phyloP scores from a whole-genome alignment of 768 basidiomycete species.

The Candolleomyces eurysporus region DNA sequence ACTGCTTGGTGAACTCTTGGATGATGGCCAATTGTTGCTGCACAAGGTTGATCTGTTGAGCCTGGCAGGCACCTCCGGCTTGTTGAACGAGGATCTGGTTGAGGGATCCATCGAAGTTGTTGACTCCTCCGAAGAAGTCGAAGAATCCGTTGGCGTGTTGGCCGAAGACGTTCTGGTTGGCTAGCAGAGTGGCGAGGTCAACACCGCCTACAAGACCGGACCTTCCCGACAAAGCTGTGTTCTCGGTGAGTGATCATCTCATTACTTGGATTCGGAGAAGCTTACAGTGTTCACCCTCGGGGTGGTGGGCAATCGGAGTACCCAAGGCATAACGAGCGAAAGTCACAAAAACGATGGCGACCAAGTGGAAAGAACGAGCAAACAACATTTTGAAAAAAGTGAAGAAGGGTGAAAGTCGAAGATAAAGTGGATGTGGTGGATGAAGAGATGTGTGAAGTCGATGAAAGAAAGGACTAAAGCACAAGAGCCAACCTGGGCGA shows the following conservation, averaged over 20 bases:
- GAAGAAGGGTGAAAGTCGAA: neutral
- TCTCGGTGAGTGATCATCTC: too few species aligned
- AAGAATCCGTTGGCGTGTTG: conserved; percentile 31
- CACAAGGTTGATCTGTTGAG: conserved; percentile 25
- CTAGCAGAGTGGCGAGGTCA: conserved; percentile 19
- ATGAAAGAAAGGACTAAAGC: too few species aligned
- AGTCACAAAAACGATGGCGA: neutral
- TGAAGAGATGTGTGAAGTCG: too few species aligned
- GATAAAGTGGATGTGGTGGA: too few species aligned
- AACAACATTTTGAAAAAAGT: neutral
- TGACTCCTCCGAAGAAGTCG: conserved; percentile 33
- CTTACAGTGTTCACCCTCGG: neutral
- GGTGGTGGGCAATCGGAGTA: neutral
- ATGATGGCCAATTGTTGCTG: conserved; percentile 33
- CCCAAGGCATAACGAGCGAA: neutral
- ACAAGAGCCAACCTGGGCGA: conserved; percentile 1
- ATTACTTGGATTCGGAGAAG: too few species aligned
- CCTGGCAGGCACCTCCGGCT: conserved; percentile 24
- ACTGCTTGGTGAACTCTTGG: conserved; percentile 38
- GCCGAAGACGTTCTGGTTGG: conserved; percentile 32
- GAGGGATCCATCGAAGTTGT: conserved; percentile 31
- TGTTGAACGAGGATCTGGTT: conserved; percentile 23
- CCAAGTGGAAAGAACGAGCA: neutral
- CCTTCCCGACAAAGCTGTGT: neutral
- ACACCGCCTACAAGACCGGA: neutral